Base-by-base conservation (phyloP, 1,139 yeast genomes). In the Candida tropicalis region DNA sequence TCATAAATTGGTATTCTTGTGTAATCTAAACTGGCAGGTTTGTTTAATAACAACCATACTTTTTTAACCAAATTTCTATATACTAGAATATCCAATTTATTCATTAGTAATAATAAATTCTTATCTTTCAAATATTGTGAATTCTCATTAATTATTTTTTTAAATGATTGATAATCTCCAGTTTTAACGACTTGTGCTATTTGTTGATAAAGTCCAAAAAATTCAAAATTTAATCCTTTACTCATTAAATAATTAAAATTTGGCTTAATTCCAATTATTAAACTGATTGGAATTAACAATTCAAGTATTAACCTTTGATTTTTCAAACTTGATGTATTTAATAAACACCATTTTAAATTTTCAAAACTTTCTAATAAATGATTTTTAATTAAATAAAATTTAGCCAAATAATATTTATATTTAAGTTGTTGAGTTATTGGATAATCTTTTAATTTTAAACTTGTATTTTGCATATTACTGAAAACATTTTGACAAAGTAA, bases 401-500 rank as follows among this genome's bases (percentile, higher is more conserved):
- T 73, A 0, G 90, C 90, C 36, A 86, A 68, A 54, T 82, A 79
- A 58, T 73, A 87, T 41, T 93, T 66, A 59, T 84, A 87, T 52
- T 82, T 84, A 4, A 86, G 72, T 43, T 79, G 79, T 48, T 83
- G 82, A 1, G 79, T 63, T 35, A 65, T 62, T 4, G 79, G 68
- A 45, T 78, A 82, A 10, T 59, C 54, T 2, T 65, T 55, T 50
- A 82, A 73, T 33, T 58, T 60, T 38, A 84, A 64, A 27, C 72
- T 67, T 16, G 88, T 77, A 24, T 82, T 81, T 52, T 81, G 83
- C 68, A 87, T 79, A 57, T 86, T 87, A 33, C 88, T 77, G 60
- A 86, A 85, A 37, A 87, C 86, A 56, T 85, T 86, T 25, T 86
- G 80, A 59, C 95, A 86, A 10, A 85, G 68, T 43, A 82, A 67